Evolutionary conservation across 2,329 filamentous ascomycete genomes (phyloP), one percentile per base, ranked within the genome.

Genomic region (Fusarium sp.): DNA sequence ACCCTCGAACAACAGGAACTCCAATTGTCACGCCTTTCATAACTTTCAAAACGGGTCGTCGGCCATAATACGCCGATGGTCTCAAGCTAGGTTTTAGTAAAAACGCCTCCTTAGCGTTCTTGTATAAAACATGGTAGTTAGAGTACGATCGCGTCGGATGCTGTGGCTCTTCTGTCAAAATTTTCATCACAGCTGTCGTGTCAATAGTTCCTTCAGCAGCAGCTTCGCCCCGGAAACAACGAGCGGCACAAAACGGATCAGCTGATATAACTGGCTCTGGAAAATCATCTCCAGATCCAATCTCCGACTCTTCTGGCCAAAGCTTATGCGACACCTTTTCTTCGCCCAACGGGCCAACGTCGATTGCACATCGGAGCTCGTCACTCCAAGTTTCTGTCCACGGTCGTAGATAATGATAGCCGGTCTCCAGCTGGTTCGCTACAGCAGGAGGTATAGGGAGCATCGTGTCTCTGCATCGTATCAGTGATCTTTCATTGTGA

Each of bases 311-410:
- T 46, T 88, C 86, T 1, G 92, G 90, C 94, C 94, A 97, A 10
- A 98, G 81, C 35, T 84, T 88, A 78, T 97, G 89, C 1, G 92
- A 88, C 9, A 97, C 90, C 77, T 98, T 98, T 80, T 96, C 91
- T 78, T 99, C 96, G 1, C 95, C 96, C 11, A 91, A 83, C 2
- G 95, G 90, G 2, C 96, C 96, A 58, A 97, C 93, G 50, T 97
- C 93, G 7, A 97, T 85, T 7, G 96, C 96, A 78, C 93, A 97
- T 68, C 91, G 89, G 9, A 99, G 82, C 78, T 99, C 95, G 74
- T 97, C 94, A 52, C 86, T 87, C 94, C 96, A 99, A 2, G 95
- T 97, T 71, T 96, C 88, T 2, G 92, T 94, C 90, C 95, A 97
- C 0, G 93, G 93, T 54, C 89, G 90, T 50, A 98, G 82, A 73